These are phyloP conservation scores for Aspergillus amoenus DNA, from an alignment of 2,329 filamentous ascomycete genomes.

Conservation along the genomic window DNA sequence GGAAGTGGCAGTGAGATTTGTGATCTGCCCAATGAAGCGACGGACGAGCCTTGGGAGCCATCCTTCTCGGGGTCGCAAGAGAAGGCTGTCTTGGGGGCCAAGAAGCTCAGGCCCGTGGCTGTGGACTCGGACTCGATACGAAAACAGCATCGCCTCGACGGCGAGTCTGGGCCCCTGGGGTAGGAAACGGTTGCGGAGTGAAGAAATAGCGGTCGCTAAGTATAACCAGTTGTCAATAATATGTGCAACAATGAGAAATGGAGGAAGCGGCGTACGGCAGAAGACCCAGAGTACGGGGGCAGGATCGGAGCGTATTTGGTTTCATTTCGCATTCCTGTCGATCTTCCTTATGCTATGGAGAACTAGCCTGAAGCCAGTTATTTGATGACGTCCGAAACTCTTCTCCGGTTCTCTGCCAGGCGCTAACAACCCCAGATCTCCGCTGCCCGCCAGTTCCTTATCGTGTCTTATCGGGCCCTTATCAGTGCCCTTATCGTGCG, in stretches of 20 bases:
- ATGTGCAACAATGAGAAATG: neutral
- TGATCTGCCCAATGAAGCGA: constrained; percentile 10
- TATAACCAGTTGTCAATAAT: neutral
- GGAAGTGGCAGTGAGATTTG: constrained; percentile 16
- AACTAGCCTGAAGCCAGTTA: neutral
- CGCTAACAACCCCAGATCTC: constrained; percentile 2
- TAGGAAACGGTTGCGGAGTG: neutral
- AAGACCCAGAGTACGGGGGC: neutral
- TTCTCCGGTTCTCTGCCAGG: neutral
- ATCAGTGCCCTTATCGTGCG: neutral
- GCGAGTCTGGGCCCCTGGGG: too few relatives aligned
- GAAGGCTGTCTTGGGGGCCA: neutral
- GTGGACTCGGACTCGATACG: neutral
- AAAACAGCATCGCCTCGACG: neutral
- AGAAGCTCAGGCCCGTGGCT: neutral
- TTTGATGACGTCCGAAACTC: neutral
- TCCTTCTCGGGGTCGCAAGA: neutral
- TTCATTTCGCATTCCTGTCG: neutral
- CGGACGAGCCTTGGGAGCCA: neutral
- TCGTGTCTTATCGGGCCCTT: neutral
- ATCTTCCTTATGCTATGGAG: neutral
- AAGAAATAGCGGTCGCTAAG: neutral
- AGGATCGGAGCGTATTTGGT: neutral
- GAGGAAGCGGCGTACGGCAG: neutral
- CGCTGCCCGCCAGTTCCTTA: neutral